Conservation (phyloP, 2,329 filamentous ascomycete genomes). For the Aureobasidium melanogenum region DNA sequence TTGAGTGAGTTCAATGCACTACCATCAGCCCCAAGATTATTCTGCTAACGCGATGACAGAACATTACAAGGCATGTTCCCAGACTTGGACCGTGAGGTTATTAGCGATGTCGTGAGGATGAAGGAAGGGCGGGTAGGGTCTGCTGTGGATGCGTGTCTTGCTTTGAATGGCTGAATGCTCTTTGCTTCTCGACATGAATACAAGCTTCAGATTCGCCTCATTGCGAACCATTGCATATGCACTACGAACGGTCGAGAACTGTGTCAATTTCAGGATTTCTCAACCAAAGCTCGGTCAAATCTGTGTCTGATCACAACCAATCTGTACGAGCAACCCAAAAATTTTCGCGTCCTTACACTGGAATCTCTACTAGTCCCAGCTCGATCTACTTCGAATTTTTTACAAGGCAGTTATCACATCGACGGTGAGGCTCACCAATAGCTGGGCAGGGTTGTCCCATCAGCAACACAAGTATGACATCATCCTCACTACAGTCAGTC, state of each 20-base stretch:
- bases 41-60: constrained; percentile 24
- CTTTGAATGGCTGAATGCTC: constrained; percentile 27
- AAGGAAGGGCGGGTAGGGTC: constrained; percentile 65
- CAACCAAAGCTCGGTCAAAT: not conserved
- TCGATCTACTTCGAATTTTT: not conserved
- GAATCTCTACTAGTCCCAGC: not conserved
- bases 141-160: constrained; percentile 41
- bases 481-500: not conserved
- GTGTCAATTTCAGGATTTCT: no score
- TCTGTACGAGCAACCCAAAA: no score
- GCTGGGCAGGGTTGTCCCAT: not conserved
- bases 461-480: not conserved
- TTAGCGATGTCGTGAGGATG: constrained; percentile 91
- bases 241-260: not conserved
- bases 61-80: constrained; percentile 96
- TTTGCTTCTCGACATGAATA: not conserved
- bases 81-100: constrained; percentile 84
- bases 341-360: no score
- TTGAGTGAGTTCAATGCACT: constrained; percentile 48
- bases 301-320: no score
- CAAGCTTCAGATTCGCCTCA: not conserved
- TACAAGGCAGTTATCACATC: not conserved
- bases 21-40: not conserved
- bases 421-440: not conserved
- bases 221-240: not conserved